These are phyloP conservation scores for Candida jianshihensis DNA, from an alignment of 805 yeast species.

Conservation along the genomic window DNA sequence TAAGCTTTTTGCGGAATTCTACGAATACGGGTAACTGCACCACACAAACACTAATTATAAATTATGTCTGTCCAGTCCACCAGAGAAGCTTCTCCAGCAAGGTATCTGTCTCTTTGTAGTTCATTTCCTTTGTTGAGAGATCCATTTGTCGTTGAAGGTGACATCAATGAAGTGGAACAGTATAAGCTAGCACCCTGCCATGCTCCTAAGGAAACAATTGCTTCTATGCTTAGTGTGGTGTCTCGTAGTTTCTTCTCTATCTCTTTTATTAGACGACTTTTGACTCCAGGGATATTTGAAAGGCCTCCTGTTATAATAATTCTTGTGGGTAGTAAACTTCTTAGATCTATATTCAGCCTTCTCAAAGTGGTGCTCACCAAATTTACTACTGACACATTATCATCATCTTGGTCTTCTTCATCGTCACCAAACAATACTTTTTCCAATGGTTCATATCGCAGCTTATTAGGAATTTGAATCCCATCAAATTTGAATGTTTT, in stretches of 20 bases:
- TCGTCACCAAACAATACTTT: constrained; percentile 7
- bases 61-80: constrained; percentile 21
- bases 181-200: constrained; percentile 24
- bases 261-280: constrained; percentile 9
- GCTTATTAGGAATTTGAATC: constrained; percentile 4
- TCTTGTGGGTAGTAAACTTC: constrained; percentile 5
- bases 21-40: too few species aligned
- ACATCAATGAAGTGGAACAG: constrained; percentile 17
- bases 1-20: too few species aligned
- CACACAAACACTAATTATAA: too few species aligned
- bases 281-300: constrained; percentile 19
- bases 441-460: constrained; percentile 11
- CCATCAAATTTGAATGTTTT: constrained; percentile 8
- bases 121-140: constrained; percentile 9
- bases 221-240: background rate
- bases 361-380: constrained; percentile 4
- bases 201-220: constrained; percentile 15
- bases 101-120: constrained; percentile 17
- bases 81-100: constrained; percentile 12
- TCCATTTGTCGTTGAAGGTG: constrained; percentile 5
- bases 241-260: constrained; percentile 1
- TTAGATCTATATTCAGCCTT: constrained; percentile 12
- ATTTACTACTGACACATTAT: constrained; percentile 8
- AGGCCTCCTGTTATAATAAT: constrained; percentile 22
- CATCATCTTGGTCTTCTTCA: constrained; percentile 7